phyloP scores from a whole-genome alignment of 257 asterid genomes.

The Ligustrum vulgare region DNA sequence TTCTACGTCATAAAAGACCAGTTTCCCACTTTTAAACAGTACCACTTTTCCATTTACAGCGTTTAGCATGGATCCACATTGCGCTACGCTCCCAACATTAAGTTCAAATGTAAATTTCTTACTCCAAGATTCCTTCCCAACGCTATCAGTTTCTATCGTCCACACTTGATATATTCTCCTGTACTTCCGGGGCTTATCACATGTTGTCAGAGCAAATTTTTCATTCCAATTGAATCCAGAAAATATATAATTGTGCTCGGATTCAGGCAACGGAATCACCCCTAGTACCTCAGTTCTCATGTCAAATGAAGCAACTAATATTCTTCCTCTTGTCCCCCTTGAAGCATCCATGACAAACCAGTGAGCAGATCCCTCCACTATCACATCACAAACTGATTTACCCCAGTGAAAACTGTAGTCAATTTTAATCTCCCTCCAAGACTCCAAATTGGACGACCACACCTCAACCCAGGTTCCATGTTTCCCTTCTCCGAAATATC shows the following conservation, averaged over 20 bases:
- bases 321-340: neutral
- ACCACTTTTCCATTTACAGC: neutral
- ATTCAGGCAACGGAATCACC: neutral
- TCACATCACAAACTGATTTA: neutral
- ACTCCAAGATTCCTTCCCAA: neutral
- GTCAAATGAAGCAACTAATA: neutral
- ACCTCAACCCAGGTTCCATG: neutral
- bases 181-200: neutral
- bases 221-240: neutral
- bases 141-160: neutral
- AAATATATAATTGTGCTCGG: neutral
- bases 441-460: neutral
- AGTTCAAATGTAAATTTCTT: neutral
- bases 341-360: neutral
- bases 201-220: neutral
- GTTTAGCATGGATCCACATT: neutral
- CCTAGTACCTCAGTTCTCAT: neutral
- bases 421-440: neutral
- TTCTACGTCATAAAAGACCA: neutral
- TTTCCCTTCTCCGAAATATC: neutral
- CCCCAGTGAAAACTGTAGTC: neutral
- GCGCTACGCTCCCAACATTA: neutral
- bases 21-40: neutral
- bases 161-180: neutral
- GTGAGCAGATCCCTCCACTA: neutral